A percentile compares a stretch with the other conserved stretches of the same genome.
These are phyloP conservation scores for Ligustrum vulgare DNA, from an alignment of 257 asterid species.

Conservation along the genomic window DNA sequence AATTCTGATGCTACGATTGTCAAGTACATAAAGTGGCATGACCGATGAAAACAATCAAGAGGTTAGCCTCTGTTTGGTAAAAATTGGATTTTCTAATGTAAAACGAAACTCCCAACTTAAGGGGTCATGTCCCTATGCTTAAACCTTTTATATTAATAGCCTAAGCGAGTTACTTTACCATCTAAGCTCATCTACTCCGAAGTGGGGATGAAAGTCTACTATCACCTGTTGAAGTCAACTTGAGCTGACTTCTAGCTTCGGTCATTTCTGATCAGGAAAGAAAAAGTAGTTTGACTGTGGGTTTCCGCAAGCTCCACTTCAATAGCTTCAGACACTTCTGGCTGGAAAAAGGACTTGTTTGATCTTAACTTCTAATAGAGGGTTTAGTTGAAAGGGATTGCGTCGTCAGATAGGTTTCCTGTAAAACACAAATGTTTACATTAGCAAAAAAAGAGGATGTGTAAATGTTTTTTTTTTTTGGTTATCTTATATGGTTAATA, in stretches of 20 bases:
- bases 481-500: no score
- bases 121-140: not conserved
- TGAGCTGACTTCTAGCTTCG: no score
- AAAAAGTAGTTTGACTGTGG: not conserved
- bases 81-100: no score
- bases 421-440: not conserved
- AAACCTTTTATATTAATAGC: not conserved
- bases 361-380: no score
- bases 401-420: not conserved
- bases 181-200: not conserved
- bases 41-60: not conserved
- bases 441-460: not conserved
- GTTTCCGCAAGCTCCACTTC: not conserved
- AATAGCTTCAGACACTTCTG: not conserved
- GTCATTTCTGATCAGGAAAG: not conserved
- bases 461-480: not conserved
- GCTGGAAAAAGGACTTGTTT: not conserved
- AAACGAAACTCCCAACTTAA: not conserved
- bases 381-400: slow-evolving; percentile 8
- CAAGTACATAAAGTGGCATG: not conserved
- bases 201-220: not conserved
- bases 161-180: not conserved
- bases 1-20: not conserved
- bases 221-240: no score
- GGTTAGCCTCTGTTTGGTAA: no score